A percentile compares a stretch with the other conserved stretches of the same genome.
Evolutionary conservation across 768 basidiomycete species (phyloP).

Genomic region (Tricholoma saponaceum): DNA sequence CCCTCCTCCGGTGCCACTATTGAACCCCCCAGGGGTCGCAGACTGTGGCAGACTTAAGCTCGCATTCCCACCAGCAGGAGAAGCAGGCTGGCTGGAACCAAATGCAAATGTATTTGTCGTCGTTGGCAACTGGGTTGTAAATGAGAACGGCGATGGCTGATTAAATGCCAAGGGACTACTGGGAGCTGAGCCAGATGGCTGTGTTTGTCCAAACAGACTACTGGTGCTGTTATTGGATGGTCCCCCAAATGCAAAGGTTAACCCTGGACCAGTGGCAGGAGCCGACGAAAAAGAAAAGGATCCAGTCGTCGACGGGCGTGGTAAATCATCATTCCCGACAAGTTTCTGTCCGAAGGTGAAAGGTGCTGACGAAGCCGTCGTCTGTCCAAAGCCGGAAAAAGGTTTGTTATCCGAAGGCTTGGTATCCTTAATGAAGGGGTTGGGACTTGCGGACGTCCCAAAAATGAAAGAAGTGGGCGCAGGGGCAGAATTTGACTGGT

Average conservation of each 20-base stretch:
- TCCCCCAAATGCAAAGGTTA: constrained; percentile 44
- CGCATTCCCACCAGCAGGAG: constrained; percentile 43
- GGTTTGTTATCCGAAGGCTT: constrained; percentile 43
- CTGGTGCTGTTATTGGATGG: constrained; percentile 24
- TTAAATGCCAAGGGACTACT: constrained; percentile 57
- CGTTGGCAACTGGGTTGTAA: constrained; percentile 37
- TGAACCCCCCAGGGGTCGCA: constrained; percentile 37
- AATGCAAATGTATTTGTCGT: constrained; percentile 41
- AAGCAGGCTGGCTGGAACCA: constrained; percentile 55
- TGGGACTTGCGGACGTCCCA: constrained; percentile 32
- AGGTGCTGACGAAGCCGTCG: constrained; percentile 28
- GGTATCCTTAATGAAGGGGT: constrained; percentile 46
- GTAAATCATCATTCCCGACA: constrained; percentile 29
- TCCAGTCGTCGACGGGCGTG: constrained; percentile 34
- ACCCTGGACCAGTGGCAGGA: constrained; percentile 33
- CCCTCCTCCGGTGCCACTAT: constrained; percentile 28
- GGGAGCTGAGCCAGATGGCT: constrained; percentile 42
- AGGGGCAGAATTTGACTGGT: constrained; percentile 17
- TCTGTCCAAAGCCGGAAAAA: constrained; percentile 47
- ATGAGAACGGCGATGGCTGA: constrained; percentile 43
- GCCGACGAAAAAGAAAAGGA: constrained; percentile 48
- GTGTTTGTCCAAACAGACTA: constrained; percentile 41
- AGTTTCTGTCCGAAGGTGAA: constrained; percentile 47
- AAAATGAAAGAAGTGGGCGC: constrained; percentile 37
- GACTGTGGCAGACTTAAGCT: constrained; percentile 35